Evolutionary conservation across 108 stramenopile species (phyloP).

Genomic region (Aurantiochytrium sp.): DNA sequence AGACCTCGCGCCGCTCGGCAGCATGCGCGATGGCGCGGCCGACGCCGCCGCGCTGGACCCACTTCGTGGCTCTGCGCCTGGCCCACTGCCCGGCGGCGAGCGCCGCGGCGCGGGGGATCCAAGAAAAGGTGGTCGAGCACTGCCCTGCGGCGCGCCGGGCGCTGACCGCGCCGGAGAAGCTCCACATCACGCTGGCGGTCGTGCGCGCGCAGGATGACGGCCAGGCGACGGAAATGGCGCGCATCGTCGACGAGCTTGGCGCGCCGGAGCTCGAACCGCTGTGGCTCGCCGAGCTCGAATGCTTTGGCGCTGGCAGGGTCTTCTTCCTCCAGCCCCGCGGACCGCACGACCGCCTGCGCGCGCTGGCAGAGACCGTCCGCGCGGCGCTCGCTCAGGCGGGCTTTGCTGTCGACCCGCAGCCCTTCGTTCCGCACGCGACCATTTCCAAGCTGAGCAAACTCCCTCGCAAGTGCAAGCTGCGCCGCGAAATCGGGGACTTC

Average conservation of each 20-base stretch:
- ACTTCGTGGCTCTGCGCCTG: neutral
- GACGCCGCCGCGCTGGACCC: neutral
- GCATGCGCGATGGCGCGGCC: too few species aligned
- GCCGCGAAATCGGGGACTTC: neutral
- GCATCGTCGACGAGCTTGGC: neutral
- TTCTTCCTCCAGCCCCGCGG: too few species aligned
- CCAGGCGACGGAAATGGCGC: neutral
- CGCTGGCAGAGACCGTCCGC: too few species aligned
- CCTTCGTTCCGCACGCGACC: neutral
- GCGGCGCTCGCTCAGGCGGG: too few species aligned
- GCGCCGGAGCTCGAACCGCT: neutral
- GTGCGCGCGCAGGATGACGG: neutral
- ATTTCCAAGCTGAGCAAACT: neutral
- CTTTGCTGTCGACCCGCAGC: neutral
- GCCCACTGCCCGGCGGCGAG: neutral
- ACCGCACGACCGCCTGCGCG: too few species aligned
- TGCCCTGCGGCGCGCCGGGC: neutral
- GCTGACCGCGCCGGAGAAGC: neutral
- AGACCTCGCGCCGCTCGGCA: too few species aligned
- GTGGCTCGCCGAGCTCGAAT: too few species aligned
- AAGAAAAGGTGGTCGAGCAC: neutral
- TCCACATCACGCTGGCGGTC: neutral
- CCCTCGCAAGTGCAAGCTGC: neutral
- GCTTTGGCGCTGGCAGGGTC: too few species aligned
- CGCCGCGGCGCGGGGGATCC: neutral